phyloP scores from a whole-genome alignment of 441 rosid genomes.

The Viola pubescens region DNA sequence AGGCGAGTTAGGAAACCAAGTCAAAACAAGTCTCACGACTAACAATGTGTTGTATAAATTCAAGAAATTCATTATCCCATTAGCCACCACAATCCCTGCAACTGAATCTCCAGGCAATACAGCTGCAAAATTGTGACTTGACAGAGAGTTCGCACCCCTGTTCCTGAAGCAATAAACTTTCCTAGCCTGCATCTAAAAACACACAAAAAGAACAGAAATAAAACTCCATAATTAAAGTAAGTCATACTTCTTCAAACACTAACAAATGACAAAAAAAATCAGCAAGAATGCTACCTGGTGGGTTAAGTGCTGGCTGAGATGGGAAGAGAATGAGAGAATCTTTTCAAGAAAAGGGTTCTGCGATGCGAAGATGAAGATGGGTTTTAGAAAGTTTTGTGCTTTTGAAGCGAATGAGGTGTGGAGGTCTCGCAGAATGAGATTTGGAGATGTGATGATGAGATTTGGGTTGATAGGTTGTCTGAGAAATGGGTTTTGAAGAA shows the following conservation, averaged over 20 bases:
- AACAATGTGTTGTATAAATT: conserved; percentile 74
- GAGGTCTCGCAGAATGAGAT: conserved; percentile 29
- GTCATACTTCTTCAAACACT: too few relatives aligned
- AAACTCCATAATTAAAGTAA: too few relatives aligned
- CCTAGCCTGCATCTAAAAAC: conserved; percentile 40
- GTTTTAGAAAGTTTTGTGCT: conserved; percentile 29
- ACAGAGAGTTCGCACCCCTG: conserved; percentile 26
- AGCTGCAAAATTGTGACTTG: conserved; percentile 65
- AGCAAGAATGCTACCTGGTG: conserved; percentile 7
- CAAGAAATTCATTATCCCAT: conserved; percentile 67
- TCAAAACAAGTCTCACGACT: conserved; percentile 73
- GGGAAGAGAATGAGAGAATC: conserved; percentile 35
- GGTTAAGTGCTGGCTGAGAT: conserved; percentile 36
- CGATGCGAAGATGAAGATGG: conserved; percentile 35
- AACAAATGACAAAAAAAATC: neutral
- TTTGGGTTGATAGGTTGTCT: conserved; percentile 23
- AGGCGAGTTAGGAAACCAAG: conserved; percentile 93
- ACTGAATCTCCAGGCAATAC: conserved; percentile 80
- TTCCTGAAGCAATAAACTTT: conserved; percentile 25
- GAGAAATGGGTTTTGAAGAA: conserved; percentile 36
- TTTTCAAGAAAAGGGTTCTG: conserved; percentile 42
- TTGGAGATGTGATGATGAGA: conserved; percentile 21
- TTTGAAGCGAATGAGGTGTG: conserved; percentile 35
- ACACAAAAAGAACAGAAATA: neutral
- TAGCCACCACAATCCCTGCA: conserved; percentile 77